A percentile compares a stretch with the other conserved stretches of the same genome.
phyloP scores from a whole-genome alignment of 768 basidiomycete genomes.

The Rhizopogon roseolus region DNA sequence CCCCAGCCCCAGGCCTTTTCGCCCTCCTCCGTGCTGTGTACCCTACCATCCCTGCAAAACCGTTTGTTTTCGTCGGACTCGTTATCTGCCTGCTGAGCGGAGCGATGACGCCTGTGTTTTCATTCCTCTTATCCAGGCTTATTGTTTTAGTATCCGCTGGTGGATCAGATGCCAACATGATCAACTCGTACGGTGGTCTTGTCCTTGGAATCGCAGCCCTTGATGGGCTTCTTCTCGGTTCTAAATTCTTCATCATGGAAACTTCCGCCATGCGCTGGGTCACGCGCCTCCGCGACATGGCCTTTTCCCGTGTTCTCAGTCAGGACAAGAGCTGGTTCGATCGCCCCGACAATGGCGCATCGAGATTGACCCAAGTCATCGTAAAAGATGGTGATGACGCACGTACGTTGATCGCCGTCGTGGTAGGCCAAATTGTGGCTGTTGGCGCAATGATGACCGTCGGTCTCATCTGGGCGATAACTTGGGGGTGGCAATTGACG shows the following conservation, averaged over 20 bases:
- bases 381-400: conserved; percentile 92
- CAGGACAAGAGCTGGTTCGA: conserved; percentile 94
- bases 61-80: conserved; percentile 65
- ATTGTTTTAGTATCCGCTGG: conserved; percentile 72
- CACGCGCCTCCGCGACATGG: conserved; percentile 50
- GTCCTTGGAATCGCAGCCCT: conserved; percentile 68
- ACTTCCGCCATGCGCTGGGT: conserved; percentile 72
- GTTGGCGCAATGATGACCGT: conserved; percentile 77
- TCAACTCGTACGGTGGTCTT: conserved; percentile 70
- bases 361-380: conserved; percentile 64
- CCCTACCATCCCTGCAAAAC: conserved; percentile 73
- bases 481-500: conserved; percentile 87
- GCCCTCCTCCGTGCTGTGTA: conserved; percentile 50
- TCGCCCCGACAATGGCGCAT: conserved; percentile 49
- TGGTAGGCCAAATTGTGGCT: conserved; percentile 67
- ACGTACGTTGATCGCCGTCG: conserved; percentile 64
- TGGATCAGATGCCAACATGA: conserved; percentile 52
- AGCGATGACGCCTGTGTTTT: conserved; percentile 88
- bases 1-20: conserved; percentile 17
- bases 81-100: conserved; percentile 68
- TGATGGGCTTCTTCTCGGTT: conserved; percentile 70
- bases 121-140: conserved; percentile 79
- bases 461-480: conserved; percentile 87
- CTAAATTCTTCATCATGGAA: conserved; percentile 83
- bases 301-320: conserved; percentile 54